phyloP scores from a whole-genome alignment of 768 basidiomycete genomes.

The Mycena rebaudengoi region DNA sequence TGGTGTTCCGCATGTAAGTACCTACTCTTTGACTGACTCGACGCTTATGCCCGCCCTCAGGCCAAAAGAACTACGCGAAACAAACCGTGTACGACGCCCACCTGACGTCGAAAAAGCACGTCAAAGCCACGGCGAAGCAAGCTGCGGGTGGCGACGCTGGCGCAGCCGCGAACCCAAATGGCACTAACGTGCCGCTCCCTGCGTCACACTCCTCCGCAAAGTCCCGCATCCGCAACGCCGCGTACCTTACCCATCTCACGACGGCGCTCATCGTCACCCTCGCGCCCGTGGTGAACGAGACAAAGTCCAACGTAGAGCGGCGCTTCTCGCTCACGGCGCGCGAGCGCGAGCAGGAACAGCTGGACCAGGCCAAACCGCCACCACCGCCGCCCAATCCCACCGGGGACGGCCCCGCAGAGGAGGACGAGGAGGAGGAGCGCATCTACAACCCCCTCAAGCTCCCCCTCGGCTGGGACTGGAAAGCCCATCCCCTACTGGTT shows the following conservation, averaged over 20 bases:
- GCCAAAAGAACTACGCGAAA: slow-evolving; percentile 94
- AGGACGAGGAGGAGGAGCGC: slow-evolving; percentile 94
- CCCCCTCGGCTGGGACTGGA: slow-evolving; percentile 96
- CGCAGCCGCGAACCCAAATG: slow-evolving; percentile 61
- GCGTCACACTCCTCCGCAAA: slow-evolving; percentile 48
- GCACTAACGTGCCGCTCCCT: slow-evolving; percentile 43
- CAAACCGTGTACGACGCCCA: slow-evolving; percentile 98
- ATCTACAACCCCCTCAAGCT: slow-evolving; percentile 98
- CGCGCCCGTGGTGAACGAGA: slow-evolving; percentile 77
- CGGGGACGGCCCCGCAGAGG: slow-evolving; percentile 57
- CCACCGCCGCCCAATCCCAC: slow-evolving; percentile 56
- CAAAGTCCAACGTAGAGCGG: slow-evolving; percentile 95
- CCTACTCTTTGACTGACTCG: neutral
- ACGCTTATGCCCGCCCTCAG: slow-evolving; percentile 47
- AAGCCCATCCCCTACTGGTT: slow-evolving; percentile 99
- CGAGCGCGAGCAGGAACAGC: slow-evolving; percentile 92
- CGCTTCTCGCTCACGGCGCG: slow-evolving; percentile 96
- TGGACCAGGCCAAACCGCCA: slow-evolving; percentile 72
- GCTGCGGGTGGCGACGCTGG: slow-evolving; percentile 56
- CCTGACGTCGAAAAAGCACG: slow-evolving; percentile 93
- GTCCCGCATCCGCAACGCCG: slow-evolving; percentile 68
- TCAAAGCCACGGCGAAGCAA: slow-evolving; percentile 87
- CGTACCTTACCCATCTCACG: slow-evolving; percentile 75
- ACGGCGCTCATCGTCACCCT: slow-evolving; percentile 74
- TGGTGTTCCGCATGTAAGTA: slow-evolving; percentile 94